Percentiles rank a stretch among this genome's conserved stretches.
Conservation (phyloP, 2,329 filamentous ascomycete genomes). For the Ophiosphaerella herpotricha region DNA sequence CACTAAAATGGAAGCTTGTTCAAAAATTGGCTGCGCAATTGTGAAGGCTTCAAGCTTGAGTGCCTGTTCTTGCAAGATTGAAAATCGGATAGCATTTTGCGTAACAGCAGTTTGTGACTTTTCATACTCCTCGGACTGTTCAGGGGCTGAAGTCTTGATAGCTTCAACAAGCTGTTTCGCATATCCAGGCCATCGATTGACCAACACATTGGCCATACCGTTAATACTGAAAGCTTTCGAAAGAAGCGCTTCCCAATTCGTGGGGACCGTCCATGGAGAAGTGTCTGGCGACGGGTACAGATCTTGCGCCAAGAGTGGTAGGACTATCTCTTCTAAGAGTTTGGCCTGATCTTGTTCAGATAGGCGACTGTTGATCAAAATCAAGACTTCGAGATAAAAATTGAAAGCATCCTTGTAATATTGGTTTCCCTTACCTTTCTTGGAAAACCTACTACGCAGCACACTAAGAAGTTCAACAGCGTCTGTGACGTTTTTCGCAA, state of each 20-base stretch:
- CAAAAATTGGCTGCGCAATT: conserved; percentile 21
- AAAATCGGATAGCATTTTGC: conserved; percentile 66
- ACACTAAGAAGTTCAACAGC: conserved; percentile 67
- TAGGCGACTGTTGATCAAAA: conserved; percentile 49
- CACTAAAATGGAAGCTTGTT: conserved; percentile 48
- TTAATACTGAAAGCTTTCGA: conserved; percentile 49
- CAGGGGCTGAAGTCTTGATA: conserved; percentile 76
- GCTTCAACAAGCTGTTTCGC: conserved; percentile 65
- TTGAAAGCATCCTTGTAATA: conserved; percentile 74
- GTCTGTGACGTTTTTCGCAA: conserved; percentile 60
- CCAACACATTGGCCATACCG: conserved; percentile 55
- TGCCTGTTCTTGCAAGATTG: conserved; percentile 57
- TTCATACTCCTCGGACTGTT: conserved; percentile 77
- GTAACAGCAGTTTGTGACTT: conserved; percentile 72
- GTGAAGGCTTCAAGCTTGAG: conserved; percentile 10
- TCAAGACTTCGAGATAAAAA: conserved; percentile 70
- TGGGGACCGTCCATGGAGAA: conserved; percentile 57
- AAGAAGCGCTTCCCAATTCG: conserved; percentile 46
- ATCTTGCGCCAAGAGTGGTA: conserved; percentile 60
- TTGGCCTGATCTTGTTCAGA: conserved; percentile 52
- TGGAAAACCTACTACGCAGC: conserved; percentile 71
- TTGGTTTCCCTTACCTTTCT: conserved; percentile 72
- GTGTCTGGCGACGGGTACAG: conserved; percentile 53
- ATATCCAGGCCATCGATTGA: conserved; percentile 66
- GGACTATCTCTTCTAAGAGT: conserved; percentile 54